phyloP scores from a whole-genome alignment of 441 rosid genomes.

The Syzygium malaccense region DNA sequence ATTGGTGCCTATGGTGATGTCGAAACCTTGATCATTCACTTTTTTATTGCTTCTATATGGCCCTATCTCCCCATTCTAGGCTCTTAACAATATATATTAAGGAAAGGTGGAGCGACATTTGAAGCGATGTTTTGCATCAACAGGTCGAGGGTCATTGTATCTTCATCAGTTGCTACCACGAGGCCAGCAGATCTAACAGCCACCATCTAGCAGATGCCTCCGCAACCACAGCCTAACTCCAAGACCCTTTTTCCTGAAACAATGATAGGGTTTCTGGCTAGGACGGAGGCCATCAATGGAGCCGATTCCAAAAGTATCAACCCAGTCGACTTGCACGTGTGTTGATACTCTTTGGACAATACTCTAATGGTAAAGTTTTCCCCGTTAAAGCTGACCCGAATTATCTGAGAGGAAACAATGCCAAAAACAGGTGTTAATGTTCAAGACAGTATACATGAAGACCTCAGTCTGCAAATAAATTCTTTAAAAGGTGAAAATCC shows the following conservation, averaged over 20 bases:
- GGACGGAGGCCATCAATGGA: constrained; percentile 63
- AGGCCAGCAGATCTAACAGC: constrained; percentile 47
- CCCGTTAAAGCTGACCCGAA: constrained; percentile 23
- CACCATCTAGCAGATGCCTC: constrained; percentile 77
- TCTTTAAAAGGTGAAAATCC: not conserved
- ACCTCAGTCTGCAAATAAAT: constrained; percentile 4
- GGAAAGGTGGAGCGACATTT: constrained; percentile 36
- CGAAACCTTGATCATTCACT: constrained; percentile 39
- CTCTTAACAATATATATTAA: constrained; percentile 31
- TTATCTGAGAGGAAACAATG: no score
- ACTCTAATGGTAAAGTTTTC: constrained; percentile 44
- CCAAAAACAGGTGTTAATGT: no score
- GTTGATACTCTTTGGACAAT: constrained; percentile 73
- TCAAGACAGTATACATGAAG: constrained; percentile 3
- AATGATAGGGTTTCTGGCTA: constrained; percentile 61
- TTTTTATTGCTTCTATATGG: constrained; percentile 41
- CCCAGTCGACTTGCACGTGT: constrained; percentile 82
- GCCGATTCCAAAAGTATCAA: constrained; percentile 98
- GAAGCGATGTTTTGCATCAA: constrained; percentile 39
- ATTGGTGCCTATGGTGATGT: constrained; percentile 77
- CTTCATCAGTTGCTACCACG: constrained; percentile 74
- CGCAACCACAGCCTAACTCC: constrained; percentile 76
- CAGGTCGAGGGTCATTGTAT: constrained; percentile 49
- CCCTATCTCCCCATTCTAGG: constrained; percentile 74
- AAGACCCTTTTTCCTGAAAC: constrained; percentile 57